Evolutionary conservation across 2,329 filamentous ascomycete species (phyloP), one percentile per base, ranked within the genome.

Genomic region (Neoarthrinium moseri): DNA sequence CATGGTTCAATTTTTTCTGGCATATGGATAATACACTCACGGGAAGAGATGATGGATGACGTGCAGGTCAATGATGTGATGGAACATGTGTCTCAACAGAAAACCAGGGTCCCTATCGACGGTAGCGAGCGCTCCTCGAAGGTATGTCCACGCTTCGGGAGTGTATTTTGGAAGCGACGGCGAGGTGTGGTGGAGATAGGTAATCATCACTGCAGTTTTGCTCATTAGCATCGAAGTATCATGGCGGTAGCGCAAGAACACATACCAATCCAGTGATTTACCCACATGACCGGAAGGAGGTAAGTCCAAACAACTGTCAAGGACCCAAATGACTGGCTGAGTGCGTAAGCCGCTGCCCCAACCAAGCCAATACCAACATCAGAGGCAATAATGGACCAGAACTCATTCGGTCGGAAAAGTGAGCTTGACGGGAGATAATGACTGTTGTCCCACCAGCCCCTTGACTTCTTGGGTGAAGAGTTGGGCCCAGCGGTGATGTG

Each of bases 181-280:
- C 20, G 53, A 50, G 44, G 81, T 86, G 72, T 89, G 85, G 64
- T 89, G 85, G 15, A 88, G 81, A 64, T 86, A 88, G 35, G 85
- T 88, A 59, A 88, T 87, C 52, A 83, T 82, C n/a, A 88, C 83
- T 81, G 26, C 49, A 18, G 38, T 18, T 23, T 20, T 17, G 53
- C 48, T 51, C 57, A 41, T 41, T n/a, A 42, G 34, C 27, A 26
- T 39, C 29, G 22, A 11, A n/a, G 30, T 32, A 20, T n/a, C 12
- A 21, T 15, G 17, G 15, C n/a, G 32, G 17, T 24, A 44, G 33
- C 32, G 30, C 12, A 18, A 23, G 22, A n/a, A 33, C 33, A 67
- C 73, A 56, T 67, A 80, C 77, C 75, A 43, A 87, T 74, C 82
- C 82, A 87, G 70, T 86, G 80, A 66, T 87, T 82, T 26, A 84